Evolutionary conservation across 768 basidiomycete species (phyloP), one percentile per base, ranked within the genome.

Genomic region (Chiua virens): DNA sequence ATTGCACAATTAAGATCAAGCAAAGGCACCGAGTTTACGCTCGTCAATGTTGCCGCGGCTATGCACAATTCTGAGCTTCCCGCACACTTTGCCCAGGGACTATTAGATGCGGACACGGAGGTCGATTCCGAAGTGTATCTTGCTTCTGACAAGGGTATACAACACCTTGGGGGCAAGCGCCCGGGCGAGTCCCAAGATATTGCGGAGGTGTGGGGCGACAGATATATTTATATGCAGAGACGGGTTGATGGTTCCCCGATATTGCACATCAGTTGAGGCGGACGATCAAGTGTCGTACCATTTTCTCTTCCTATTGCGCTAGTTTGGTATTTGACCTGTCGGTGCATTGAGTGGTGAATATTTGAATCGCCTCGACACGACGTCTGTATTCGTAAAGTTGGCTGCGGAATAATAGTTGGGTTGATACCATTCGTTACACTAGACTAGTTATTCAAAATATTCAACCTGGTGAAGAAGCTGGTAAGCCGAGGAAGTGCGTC

Each of bases 1-100:
- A 2, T 63, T 9, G 55, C 58, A 1, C 50, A 68, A 30, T 69
- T 68, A 42, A 57, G 65, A 22, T 40, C 42, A 13, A 58, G 55
- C 10, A 61, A 67, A 13, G 57, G 53, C 15, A 13, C 35, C 14
- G 53, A 54, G 10, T 68, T 67, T 20, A 64, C 65, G n/a, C 55
- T 69, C 21, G 45, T 51, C 32, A 63, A 59, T 4, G 32, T 67
- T 21, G 59, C 57, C 0, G 54, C 61, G 1, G 61, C 66, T 2
- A 34, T 66, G 2, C 59, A 65, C 6, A 57, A 39, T 18, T 67
- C 65, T 1, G 57, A 68, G 25, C 58, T 66, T n/a, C 63, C 65
- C 1, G 55, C 52, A 14, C 49, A 53, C 20, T 55, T 65, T 30
- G 52, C 43, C 4, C 65, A 28, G 27, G 22, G 27, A 20, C 17